A percentile compares a stretch with the other conserved stretches of the same genome.
Conservation (phyloP, 2,329 filamentous ascomycete genomes). For the Stagonosporopsis rhizophila region DNA sequence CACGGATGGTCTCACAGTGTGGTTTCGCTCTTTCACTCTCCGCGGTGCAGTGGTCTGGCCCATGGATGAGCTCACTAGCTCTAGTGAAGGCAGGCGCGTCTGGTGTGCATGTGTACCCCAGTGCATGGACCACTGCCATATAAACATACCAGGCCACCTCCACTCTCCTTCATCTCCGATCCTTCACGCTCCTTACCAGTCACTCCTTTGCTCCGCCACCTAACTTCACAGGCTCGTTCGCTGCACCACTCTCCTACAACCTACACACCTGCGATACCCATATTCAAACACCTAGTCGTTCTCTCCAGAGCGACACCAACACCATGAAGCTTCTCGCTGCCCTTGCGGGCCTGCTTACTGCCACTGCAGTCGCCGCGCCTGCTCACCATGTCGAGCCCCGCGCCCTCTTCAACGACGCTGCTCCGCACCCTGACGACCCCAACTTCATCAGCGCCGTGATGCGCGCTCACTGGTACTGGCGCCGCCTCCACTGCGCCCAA, state of each 20-base stretch:
- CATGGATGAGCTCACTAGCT: not conserved
- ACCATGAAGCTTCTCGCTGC: constrained; percentile 38
- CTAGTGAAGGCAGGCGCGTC: constrained; percentile 18
- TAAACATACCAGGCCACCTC: constrained; percentile 11
- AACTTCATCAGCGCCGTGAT: constrained; percentile 44
- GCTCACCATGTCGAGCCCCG: constrained; percentile 23
- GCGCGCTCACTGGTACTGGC: constrained; percentile 49
- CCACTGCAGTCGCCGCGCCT: constrained; percentile 34
- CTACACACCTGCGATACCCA: constrained; percentile 23
- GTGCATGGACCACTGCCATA: constrained; percentile 4
- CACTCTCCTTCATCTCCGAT: constrained; percentile 8
- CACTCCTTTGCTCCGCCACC: constrained; percentile 7
- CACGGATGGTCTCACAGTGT: not conserved
- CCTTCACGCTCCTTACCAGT: constrained; percentile 17
- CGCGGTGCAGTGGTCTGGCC: not conserved
- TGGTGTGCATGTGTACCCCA: constrained; percentile 4
- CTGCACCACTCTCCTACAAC: constrained; percentile 14
- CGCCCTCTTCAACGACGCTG: constrained; percentile 25
- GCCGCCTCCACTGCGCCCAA: constrained; percentile 45
- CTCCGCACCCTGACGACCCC: constrained; percentile 36
- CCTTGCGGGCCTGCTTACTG: constrained; percentile 31
- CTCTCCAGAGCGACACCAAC: constrained; percentile 6
- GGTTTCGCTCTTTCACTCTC: not conserved
- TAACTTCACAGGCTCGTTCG: constrained; percentile 1
- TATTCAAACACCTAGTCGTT: constrained; percentile 19